These are phyloP conservation scores for Forsythia viridissima DNA, from an alignment of 257 asterid genomes.

Conservation along the genomic window DNA sequence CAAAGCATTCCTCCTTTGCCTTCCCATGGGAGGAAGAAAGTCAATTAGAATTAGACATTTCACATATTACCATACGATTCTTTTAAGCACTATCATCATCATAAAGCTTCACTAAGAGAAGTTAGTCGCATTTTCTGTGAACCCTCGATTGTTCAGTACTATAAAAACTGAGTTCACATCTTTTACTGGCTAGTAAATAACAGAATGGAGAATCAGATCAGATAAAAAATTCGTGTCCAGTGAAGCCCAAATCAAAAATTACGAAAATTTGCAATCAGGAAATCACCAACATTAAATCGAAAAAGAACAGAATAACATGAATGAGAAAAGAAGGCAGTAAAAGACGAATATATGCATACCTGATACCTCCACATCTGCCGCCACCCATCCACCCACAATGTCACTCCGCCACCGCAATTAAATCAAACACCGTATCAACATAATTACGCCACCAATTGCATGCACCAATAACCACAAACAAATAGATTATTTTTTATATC, in stretches of 20 bases:
- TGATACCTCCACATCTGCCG: not conserved
- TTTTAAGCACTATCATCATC: too few relatives aligned
- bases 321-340: not conserved
- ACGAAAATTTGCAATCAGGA: too few relatives aligned
- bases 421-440: not conserved
- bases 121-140: too few relatives aligned
- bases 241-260: not conserved
- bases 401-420: not conserved
- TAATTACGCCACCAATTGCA: not conserved
- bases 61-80: too few relatives aligned
- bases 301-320: not conserved
- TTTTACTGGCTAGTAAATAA: too few relatives aligned
- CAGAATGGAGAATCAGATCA: not conserved
- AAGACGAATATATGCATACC: too few relatives aligned
- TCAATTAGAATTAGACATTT: too few relatives aligned
- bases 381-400: not conserved
- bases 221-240: not conserved
- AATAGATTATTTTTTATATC: too few relatives aligned
- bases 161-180: too few relatives aligned
- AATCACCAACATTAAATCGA: not conserved
- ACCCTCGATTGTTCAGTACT: not conserved
- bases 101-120: not conserved
- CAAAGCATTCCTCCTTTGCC: slow-evolving; percentile 41
- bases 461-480: not conserved
- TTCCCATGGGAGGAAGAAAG: not conserved